Conservation (phyloP, 345 rosid species). For the Conringia planisiliqua region DNA sequence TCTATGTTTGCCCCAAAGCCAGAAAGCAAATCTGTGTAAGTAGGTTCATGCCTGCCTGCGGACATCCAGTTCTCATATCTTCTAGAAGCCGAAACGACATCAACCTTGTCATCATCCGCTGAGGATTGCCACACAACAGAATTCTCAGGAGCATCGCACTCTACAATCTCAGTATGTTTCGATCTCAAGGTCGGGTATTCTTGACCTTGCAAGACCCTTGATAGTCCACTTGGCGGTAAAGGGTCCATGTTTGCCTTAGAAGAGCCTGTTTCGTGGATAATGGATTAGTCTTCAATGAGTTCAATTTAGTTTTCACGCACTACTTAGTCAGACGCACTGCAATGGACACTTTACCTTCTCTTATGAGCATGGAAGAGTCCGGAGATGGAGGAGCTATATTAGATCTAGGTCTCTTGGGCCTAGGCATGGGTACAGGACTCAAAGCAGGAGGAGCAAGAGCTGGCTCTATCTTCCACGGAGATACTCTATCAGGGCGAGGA, state of each 20-base stretch:
- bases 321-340: background rate
- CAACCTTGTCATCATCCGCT: constrained; percentile 55
- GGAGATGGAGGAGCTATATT: constrained; percentile 51
- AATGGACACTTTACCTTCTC: constrained; percentile 51
- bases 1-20: constrained; percentile 50
- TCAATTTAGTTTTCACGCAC: background rate
- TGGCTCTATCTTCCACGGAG: constrained; percentile 90
- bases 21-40: constrained; percentile 60
- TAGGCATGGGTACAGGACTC: constrained; percentile 54
- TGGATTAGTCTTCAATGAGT: background rate
- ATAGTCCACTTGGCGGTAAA: constrained; percentile 47
- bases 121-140: constrained; percentile 55
- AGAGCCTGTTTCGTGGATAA: constrained; percentile 32
- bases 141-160: constrained; percentile 53
- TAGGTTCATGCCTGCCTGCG: constrained; percentile 47
- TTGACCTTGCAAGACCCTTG: constrained; percentile 85
- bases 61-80: constrained; percentile 53
- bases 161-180: constrained; percentile 46
- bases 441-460: constrained; percentile 72
- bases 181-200: constrained; percentile 69
- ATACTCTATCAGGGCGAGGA: constrained; percentile 81
- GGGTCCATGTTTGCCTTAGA: constrained; percentile 52
- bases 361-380: constrained; percentile 51
- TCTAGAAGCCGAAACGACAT: constrained; percentile 43
- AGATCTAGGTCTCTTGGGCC: constrained; percentile 63